Conservation (phyloP, 331 rosid species). For the Malus hybrid region DNA sequence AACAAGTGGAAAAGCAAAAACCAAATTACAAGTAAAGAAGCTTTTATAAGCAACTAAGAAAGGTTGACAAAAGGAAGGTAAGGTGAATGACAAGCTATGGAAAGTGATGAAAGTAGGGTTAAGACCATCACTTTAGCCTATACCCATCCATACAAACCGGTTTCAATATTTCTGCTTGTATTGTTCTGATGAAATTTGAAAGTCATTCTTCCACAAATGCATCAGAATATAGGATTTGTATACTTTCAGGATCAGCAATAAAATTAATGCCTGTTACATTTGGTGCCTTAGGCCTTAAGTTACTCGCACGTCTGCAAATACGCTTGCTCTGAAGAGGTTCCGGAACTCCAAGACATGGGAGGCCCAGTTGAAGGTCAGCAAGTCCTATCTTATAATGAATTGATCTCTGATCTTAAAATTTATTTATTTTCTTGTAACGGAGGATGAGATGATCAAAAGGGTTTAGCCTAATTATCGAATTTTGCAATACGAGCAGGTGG, state of each 20-base stretch:
- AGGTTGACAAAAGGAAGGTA: too few species aligned
- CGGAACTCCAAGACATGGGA: slow-evolving; percentile 96
- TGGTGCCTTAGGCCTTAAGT: slow-evolving; percentile 53
- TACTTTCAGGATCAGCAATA: not conserved
- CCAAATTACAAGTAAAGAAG: too few species aligned
- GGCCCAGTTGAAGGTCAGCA: slow-evolving; percentile 86
- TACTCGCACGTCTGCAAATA: slow-evolving; percentile 90
- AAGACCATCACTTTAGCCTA: too few species aligned
- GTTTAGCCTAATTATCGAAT: not conserved
- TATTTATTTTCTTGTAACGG: not conserved
- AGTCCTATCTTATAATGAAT: not conserved
- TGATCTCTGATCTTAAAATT: not conserved
- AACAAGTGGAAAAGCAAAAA: too few species aligned
- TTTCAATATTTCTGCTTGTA: not conserved
- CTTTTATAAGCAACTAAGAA: too few species aligned
- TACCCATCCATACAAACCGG: too few species aligned
- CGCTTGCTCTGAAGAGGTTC: slow-evolving; percentile 95
- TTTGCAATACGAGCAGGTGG: slow-evolving; percentile 56
- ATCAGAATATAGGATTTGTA: not conserved
- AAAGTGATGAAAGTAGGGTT: too few species aligned
- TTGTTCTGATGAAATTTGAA: not conserved
- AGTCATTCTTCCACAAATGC: not conserved
- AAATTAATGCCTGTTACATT: not conserved
- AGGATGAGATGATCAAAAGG: not conserved
- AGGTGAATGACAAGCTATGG: too few species aligned